Percentiles rank a stretch among this genome's conserved stretches.
Evolutionary conservation across 1,284 basidiomycete genomes (phyloP).

Genomic region (Tilletia caries): DNA sequence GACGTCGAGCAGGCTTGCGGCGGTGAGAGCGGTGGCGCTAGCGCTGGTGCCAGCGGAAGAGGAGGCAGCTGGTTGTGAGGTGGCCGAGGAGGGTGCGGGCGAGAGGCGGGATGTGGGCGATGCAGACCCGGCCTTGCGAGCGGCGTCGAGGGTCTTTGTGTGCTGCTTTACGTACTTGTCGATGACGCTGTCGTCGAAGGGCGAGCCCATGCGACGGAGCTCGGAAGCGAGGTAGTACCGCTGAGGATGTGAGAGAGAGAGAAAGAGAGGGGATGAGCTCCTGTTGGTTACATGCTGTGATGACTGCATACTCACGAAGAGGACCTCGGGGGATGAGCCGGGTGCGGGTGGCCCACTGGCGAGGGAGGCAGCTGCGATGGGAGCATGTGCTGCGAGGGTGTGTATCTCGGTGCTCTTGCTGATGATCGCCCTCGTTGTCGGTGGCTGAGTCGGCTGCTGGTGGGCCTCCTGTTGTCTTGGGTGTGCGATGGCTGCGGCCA

Average conservation of each 20-base stretch:
- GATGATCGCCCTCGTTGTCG: no score
- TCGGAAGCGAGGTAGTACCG: slow-evolving; percentile 48
- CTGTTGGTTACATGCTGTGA: background rate
- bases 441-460: no score
- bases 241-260: slow-evolving; percentile 14
- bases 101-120: background rate
- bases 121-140: background rate
- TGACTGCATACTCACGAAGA: slow-evolving; percentile 10
- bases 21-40: background rate
- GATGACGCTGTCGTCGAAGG: slow-evolving; percentile 39
- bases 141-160: slow-evolving; percentile 32
- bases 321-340: slow-evolving; percentile 12
- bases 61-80: background rate
- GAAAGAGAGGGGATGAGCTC: background rate
- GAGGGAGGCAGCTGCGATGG: slow-evolving; percentile 10
- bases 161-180: slow-evolving; percentile 47
- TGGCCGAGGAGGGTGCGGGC: background rate
- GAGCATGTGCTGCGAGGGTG: background rate
- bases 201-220: slow-evolving; percentile 41
- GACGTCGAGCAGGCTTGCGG: background rate
- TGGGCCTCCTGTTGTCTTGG: no score
- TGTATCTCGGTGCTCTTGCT: background rate
- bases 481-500: no score
- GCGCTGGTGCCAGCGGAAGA: background rate
- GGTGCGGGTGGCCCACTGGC: slow-evolving; percentile 4